Evolutionary conservation across 305 asterid genomes (phyloP), one percentile per base, ranked within the genome.

Genomic region (Plantago lanceolata): DNA sequence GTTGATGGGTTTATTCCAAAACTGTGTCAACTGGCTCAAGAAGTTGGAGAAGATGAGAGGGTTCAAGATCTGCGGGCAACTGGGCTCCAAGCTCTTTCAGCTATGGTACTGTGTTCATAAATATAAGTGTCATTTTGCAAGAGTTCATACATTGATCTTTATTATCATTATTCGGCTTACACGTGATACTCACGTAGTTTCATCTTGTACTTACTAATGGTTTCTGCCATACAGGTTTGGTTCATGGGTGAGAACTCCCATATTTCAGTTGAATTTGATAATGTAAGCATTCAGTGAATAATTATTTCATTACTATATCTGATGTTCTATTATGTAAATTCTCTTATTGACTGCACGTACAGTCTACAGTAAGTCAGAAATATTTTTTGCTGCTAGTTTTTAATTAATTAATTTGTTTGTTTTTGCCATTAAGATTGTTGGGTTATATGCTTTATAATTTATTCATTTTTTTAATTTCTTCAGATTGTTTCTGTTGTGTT

Each of bases 231-330:
- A 64, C 91, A 94, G 99, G 85, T 94, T 75, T 86, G 96, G 96
- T 82, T 94, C 79, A 94, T 94, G 99, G 99, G 99, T 40, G 95
- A 90, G 81, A 80, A 84, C 72, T 94, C 94, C 57, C 96, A 94
- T 69, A 91, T 94, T 71, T 90, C 99, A 68, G 78, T 76, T 17
- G 96, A 90, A 69, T 90, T 94, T 55, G 95, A 94, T 69, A 85
- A 79, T 71, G 99, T 94, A 81, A 86, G 96, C 62, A 59, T 68
- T 57, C 40, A 16, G 61, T 29, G 35, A 28, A 40, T 13, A 29
- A 15, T 13, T 55, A 21, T 26, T 28, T 55, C 21, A 16, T 26
- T 55, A 43, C 43, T 55, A 24, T 55, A 18, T 18, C 19, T 35
- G 24, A 17, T 55, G 59, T 55, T 55, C 16, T 40, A 40, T 40